Conservation (phyloP, 768 basidiomycete genomes). For the Trametes cubensis region DNA sequence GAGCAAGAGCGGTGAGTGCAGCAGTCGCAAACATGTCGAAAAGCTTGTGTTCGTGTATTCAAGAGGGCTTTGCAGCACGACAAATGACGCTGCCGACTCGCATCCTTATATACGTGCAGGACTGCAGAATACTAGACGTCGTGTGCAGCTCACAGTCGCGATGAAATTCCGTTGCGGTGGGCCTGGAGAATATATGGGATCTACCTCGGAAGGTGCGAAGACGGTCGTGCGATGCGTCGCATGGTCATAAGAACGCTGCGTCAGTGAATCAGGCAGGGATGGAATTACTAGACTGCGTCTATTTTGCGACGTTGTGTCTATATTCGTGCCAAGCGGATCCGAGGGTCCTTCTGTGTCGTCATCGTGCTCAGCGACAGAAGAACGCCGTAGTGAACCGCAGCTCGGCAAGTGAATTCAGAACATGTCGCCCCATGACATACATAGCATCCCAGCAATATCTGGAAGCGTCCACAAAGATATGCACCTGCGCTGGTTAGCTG, state of each 20-base stretch:
- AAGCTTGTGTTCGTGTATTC: background rate
- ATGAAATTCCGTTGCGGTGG: conserved; percentile 12
- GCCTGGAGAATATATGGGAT: conserved; percentile 16
- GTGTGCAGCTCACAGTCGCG: background rate
- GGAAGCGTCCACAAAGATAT: background rate
- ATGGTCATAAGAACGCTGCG: conserved; percentile 1
- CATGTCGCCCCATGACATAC: background rate
- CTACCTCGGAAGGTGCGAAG: conserved; percentile 11
- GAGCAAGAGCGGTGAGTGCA: conserved; percentile 26
- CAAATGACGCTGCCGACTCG: background rate
- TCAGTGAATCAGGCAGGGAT: background rate
- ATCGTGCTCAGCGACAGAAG: background rate
- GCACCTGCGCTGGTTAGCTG: background rate
- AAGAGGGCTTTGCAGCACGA: conserved; percentile 5
- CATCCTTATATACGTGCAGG: conserved; percentile 4
- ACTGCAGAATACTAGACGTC: background rate
- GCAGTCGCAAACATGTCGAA: conserved; percentile 24
- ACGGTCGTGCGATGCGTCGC: background rate
- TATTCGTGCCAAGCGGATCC: background rate
- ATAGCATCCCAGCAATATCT: background rate
- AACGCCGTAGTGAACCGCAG: background rate
- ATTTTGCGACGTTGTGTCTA: background rate
- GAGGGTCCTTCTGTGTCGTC: background rate
- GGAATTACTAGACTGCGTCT: background rate
- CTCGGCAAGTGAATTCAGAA: background rate